Percentiles rank a stretch among this genome's conserved stretches.
These are phyloP conservation scores for Paramarasmius palmivorus DNA, from an alignment of 1,284 basidiomycete species.

Conservation along the genomic window DNA sequence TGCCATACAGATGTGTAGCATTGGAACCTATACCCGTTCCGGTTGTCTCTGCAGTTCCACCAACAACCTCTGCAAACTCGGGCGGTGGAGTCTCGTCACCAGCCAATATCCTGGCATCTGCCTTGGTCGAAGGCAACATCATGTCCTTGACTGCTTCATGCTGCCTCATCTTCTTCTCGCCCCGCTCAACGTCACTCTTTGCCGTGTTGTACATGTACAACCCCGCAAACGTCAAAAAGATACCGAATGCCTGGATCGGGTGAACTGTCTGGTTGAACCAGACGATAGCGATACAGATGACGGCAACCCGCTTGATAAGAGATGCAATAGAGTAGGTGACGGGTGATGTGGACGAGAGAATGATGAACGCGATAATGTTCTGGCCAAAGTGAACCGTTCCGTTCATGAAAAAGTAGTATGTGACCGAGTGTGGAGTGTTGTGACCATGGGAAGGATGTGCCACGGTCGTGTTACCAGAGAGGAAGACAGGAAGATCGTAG, in stretches of 20 bases:
- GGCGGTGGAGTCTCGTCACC: slow-evolving; percentile 40
- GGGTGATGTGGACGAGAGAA: slow-evolving; percentile 93
- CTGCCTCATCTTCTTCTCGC: slow-evolving; percentile 83
- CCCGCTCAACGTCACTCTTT: slow-evolving; percentile 90
- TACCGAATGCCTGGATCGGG: slow-evolving; percentile 84
- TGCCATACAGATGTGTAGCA: slow-evolving; percentile 32
- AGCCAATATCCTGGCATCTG: slow-evolving; percentile 48
- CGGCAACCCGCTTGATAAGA: slow-evolving; percentile 95
- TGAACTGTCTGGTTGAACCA: slow-evolving; percentile 95
- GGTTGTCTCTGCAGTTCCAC: slow-evolving; percentile 26
- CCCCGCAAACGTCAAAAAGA: slow-evolving; percentile 86
- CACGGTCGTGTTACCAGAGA: slow-evolving; percentile 45
- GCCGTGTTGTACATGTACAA: slow-evolving; percentile 96
- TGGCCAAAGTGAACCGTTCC: slow-evolving; percentile 96
- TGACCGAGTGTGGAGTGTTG: slow-evolving; percentile 53
- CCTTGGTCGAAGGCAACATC: slow-evolving; percentile 70
- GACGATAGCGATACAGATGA: slow-evolving; percentile 96
- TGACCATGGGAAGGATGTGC: slow-evolving; percentile 51
- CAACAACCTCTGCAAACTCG: slow-evolving; percentile 21
- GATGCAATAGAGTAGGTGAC: slow-evolving; percentile 99
- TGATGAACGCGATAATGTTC: slow-evolving; percentile 96
- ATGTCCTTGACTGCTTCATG: slow-evolving; percentile 82
- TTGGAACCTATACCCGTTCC: slow-evolving; percentile 31
- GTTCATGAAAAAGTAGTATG: slow-evolving; percentile 85
- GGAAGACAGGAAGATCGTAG: slow-evolving; percentile 74